phyloP scores from a whole-genome alignment of 2,329 filamentous ascomycete genomes.

The Alternaria hordeiaustralica region DNA sequence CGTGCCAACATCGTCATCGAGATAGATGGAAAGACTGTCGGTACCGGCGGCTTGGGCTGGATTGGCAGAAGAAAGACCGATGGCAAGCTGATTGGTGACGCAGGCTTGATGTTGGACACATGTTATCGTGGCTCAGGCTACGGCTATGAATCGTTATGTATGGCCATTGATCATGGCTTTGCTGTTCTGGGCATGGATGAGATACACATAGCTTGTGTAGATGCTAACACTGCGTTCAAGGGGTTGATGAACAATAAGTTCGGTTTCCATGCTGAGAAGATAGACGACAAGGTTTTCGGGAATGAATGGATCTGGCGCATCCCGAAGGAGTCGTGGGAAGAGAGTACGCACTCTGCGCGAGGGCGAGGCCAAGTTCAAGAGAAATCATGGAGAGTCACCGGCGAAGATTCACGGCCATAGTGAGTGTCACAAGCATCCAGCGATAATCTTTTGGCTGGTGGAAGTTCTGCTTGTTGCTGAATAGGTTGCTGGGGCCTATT shows the following conservation, averaged over 20 bases:
- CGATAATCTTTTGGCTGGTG: neutral
- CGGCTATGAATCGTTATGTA: neutral
- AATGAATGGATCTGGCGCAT: neutral
- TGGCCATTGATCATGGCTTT: constrained; percentile 1
- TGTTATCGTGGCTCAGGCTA: neutral
- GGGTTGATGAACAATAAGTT: neutral
- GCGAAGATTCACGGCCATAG: neutral
- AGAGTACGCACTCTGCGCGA: neutral
- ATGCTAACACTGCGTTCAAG: neutral
- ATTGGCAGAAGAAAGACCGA: neutral
- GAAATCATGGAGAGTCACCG: neutral
- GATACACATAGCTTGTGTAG: neutral
- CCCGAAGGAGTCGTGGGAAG: neutral
- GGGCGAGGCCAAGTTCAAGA: neutral
- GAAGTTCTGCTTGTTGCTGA: neutral
- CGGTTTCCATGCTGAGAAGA: neutral
- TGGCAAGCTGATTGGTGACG: neutral
- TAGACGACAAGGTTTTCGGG: neutral
- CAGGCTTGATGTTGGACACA: constrained; percentile 1
- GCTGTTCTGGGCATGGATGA: constrained; percentile 1
- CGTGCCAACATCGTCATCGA: neutral
- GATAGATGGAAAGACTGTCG: neutral
- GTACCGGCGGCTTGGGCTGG: neutral
- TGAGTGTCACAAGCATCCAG: neutral
- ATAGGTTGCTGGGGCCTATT: neutral